Evolutionary conservation across 495 filamentous ascomycete species (phyloP), one percentile per base, ranked within the genome.

Genomic region (Trichocladium uniseriatum): DNA sequence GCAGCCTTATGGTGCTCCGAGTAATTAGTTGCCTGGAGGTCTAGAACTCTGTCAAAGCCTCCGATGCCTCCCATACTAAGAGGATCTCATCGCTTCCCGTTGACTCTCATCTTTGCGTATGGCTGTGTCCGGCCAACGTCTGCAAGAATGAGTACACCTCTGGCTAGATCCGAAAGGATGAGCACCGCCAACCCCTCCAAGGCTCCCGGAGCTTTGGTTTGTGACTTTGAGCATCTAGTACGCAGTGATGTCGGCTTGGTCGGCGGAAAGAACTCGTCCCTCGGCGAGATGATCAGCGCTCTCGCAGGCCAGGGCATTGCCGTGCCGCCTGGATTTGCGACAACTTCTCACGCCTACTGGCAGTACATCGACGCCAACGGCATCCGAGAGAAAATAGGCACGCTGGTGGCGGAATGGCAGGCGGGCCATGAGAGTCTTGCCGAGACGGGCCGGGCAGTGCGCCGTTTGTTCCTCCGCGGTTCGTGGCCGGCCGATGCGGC

Each of bases 201-300:
- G 1, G 28, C 7, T 11, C 15, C 22, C 24, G 13, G 21, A n/a
- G 11, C 22, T 20, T 37, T 59, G 14, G 50, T 59, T 15, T 40
- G 52, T 20, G 45, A 53, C 18, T 58, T 62, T 22, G 45, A 51
- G 20, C 28, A 55, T 20, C 37, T 62, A n/a, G 9, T 13, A 14
- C 48, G 59, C 54, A 48, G 52, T 21, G 61, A 55, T 59, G 53
- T 53, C 13, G 50, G 16, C 46, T 15, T 60, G 2, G 65, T 68
- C 15, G 65, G 65, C 16, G 65, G 65, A 5, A 68, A 66, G 49
- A 68, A 64, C 42, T 54, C 65, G n/a, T 68, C 65, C 10, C 50
- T 68, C 18, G 65, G 65, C 9, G 65, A 66, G 54, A 66, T 68
- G 65, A 61, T 68, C 43, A 32, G 59, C 16, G 18, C 49, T 13